These are phyloP conservation scores for Camellia oleifera DNA, from an alignment of 179 eudicot genomes.

Conservation along the genomic window DNA sequence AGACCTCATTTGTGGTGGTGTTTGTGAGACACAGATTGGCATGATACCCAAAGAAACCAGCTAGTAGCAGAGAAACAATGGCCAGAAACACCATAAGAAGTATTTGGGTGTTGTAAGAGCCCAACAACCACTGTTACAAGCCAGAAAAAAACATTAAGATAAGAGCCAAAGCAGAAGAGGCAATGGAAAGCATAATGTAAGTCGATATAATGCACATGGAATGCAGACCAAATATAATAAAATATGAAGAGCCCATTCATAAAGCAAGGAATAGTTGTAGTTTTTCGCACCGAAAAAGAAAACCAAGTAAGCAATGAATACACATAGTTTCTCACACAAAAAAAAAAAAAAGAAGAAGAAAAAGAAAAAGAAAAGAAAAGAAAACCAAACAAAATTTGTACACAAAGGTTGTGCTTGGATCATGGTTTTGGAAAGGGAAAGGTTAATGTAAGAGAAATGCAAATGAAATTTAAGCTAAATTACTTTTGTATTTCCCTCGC, in stretches of 20 bases:
- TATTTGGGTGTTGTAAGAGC: slow-evolving; percentile 83
- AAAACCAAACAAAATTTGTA: too few relatives aligned
- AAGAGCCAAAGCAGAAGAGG: neutral
- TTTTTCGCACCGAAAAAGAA: neutral
- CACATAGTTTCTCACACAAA: neutral
- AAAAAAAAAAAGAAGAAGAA: neutral
- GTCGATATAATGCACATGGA: neutral
- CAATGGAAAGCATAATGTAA: neutral
- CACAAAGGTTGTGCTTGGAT: too few relatives aligned
- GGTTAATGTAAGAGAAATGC: too few relatives aligned
- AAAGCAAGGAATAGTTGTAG: neutral
- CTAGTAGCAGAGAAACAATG: slow-evolving; percentile 75
- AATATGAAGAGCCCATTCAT: neutral
- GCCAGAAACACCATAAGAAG: slow-evolving; percentile 86
- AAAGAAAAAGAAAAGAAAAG: too few relatives aligned
- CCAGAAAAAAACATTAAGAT: slow-evolving; percentile 11
- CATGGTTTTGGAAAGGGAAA: too few relatives aligned
- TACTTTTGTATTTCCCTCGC: too few relatives aligned
- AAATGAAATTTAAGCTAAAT: too few relatives aligned
- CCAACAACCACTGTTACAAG: slow-evolving; percentile 78
- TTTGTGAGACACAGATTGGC: slow-evolving; percentile 75
- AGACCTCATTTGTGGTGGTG: slow-evolving; percentile 94
- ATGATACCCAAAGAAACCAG: slow-evolving; percentile 91
- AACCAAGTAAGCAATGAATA: neutral
- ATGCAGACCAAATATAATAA: neutral